These are phyloP conservation scores for Aristolochia californica DNA, from an alignment of 164 flowering plant species.

Conservation along the genomic window DNA sequence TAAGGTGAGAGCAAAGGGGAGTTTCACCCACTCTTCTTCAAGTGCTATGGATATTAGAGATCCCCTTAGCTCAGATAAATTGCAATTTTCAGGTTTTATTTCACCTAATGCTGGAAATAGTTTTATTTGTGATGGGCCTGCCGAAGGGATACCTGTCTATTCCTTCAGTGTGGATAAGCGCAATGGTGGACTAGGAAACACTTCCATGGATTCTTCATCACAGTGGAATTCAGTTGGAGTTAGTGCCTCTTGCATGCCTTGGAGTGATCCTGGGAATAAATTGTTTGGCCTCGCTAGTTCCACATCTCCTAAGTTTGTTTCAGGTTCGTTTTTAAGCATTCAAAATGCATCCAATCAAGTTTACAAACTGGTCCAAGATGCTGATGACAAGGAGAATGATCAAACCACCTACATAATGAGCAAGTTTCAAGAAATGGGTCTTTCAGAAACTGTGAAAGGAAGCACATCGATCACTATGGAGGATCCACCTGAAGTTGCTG, in stretches of 20 bases:
- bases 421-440: conserved; percentile 55
- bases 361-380: conserved; percentile 77
- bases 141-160: conserved; percentile 91
- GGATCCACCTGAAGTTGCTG: conserved; percentile 39
- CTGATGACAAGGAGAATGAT: conserved; percentile 62
- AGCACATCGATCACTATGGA: conserved; percentile 29
- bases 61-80: conserved; percentile 50
- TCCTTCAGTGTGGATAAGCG: conserved; percentile 72
- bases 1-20: conserved; percentile 42
- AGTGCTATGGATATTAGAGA: conserved; percentile 38
- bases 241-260: conserved; percentile 61
- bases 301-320: conserved; percentile 66
- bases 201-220: conserved; percentile 53
- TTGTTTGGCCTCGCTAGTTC: conserved; percentile 70
- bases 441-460: conserved; percentile 42
- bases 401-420: conserved; percentile 32
- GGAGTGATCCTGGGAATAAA: conserved; percentile 64
- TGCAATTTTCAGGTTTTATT: conserved; percentile 78
- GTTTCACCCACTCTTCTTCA: conserved; percentile 28
- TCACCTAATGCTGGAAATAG: conserved; percentile 62
- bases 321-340: conserved; percentile 61
- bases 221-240: conserved; percentile 45
- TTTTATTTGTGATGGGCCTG: conserved; percentile 52
- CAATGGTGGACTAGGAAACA: conserved; percentile 29
- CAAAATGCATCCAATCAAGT: conserved; percentile 55